These are phyloP conservation scores for barley (Hordeum vulgare) DNA, from an alignment of 176 grass and related monocot genomes.

Conservation along the genomic window MorexV3_pseudomolecules_assembly NC_058524.1:627311656-627312155, in stretches of 20 bases:
- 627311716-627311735: slow-evolving; percentile 50
- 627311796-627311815: slow-evolving; percentile 23
- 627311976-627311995: slow-evolving; percentile 33
- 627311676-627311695: background rate
- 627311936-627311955: background rate
- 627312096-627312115: slow-evolving; percentile 26
- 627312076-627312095: slow-evolving; percentile 21
- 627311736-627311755: slow-evolving; percentile 55
- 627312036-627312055: slow-evolving; percentile 33
- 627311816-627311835: slow-evolving; percentile 10
- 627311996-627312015: slow-evolving; percentile 36
- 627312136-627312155: slow-evolving; percentile 43
- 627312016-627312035: slow-evolving; percentile 65
- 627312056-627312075: background rate
- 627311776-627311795: slow-evolving; percentile 6
- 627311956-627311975: slow-evolving; percentile 45
- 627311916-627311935: background rate
- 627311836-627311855: slow-evolving; percentile 23
- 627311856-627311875: slow-evolving; percentile 17
- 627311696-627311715: background rate
- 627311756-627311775: slow-evolving; percentile 16
- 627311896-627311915: background rate
- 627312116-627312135: slow-evolving; percentile 3
- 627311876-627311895: no score
- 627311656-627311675: slow-evolving; percentile 27